Conservation (phyloP, 257 asterid species). For the Nicotiana otophora region DNA sequence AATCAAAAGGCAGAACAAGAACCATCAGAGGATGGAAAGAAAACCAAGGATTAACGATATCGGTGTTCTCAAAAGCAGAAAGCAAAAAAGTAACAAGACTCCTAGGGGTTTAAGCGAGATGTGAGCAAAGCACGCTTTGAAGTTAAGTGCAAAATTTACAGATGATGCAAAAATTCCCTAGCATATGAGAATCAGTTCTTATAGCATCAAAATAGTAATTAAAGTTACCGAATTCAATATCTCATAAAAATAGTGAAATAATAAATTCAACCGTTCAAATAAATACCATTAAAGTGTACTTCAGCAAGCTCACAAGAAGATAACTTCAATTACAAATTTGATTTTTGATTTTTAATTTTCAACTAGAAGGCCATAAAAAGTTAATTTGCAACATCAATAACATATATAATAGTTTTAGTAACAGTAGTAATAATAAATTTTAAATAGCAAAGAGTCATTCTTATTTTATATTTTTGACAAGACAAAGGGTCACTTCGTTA, state of each 20-base stretch:
- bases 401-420: neutral
- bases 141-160: neutral
- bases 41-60: neutral
- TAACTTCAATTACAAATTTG: neutral
- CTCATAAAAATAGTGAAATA: neutral
- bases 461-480: neutral
- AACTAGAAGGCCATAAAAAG: neutral
- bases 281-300: neutral
- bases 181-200: neutral
- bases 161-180: neutral
- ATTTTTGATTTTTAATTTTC: neutral
- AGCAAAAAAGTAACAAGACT: neutral
- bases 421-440: neutral
- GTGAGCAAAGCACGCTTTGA: neutral
- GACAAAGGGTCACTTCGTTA: neutral
- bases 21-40: neutral
- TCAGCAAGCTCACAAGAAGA: neutral
- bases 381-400: neutral
- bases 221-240: neutral
- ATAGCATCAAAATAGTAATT: neutral
- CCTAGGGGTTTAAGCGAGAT: neutral
- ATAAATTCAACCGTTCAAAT: neutral
- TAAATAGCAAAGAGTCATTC: neutral
- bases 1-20: neutral
- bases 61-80: neutral